A percentile compares a stretch with the other conserved stretches of the same genome.
These are phyloP conservation scores for Hibiscus tridactylites DNA, from an alignment of 345 rosid genomes.

Conservation along the genomic window DNA sequence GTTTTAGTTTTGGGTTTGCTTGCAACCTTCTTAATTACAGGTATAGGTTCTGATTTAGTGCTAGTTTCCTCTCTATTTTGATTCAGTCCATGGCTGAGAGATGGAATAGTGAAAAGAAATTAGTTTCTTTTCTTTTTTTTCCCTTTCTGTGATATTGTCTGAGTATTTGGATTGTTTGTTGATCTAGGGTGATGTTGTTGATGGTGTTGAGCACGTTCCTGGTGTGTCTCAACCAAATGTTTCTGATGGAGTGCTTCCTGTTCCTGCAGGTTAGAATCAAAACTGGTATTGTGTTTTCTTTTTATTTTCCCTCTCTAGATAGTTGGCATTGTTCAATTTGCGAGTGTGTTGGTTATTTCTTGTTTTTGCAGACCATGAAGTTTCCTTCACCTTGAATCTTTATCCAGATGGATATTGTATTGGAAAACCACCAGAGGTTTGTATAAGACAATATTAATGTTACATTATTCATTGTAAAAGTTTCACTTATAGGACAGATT, in stretches of 20 bases:
- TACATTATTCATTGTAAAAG: neutral
- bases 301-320: neutral
- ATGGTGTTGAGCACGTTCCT: conserved; percentile 21
- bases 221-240: conserved; percentile 23
- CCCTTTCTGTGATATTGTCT: neutral
- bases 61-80: neutral
- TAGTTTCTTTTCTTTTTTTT: neutral
- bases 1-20: neutral
- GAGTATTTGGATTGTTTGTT: conserved; percentile 17
- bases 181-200: conserved; percentile 35
- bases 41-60: neutral
- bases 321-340: conserved; percentile 3
- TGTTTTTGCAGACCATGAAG: conserved; percentile 55
- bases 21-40: neutral
- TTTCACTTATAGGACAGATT: neutral
- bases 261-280: conserved; percentile 32
- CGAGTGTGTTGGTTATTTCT: conserved; percentile 5
- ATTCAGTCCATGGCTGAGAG: neutral
- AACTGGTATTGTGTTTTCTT: conserved; percentile 2
- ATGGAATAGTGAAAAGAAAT: neutral
- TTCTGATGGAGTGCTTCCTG: conserved; percentile 17
- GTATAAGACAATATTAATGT: conserved; percentile 12
- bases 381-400: conserved; percentile 65
- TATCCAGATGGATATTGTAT: conserved; percentile 69
- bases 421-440: conserved; percentile 75